Percentiles rank a stretch among this genome's conserved stretches.
Conservation (phyloP, 768 basidiomycete genomes). For the Steccherinum ochraceum region DNA sequence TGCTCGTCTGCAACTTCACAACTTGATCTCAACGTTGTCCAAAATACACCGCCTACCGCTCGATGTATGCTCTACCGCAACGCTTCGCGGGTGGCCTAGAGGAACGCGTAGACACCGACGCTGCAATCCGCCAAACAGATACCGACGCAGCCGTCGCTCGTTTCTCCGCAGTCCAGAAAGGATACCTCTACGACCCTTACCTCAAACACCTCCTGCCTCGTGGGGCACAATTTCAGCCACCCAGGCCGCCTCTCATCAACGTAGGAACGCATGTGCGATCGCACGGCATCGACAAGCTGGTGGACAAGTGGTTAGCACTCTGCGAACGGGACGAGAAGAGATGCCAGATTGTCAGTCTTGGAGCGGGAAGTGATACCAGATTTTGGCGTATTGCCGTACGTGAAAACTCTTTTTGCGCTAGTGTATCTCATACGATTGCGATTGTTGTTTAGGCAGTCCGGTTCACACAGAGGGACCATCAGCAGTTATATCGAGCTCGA, state of each 20-base stretch:
- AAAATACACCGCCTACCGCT: too few relatives aligned
- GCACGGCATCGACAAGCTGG: conserved; percentile 70
- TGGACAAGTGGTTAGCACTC: conserved; percentile 55
- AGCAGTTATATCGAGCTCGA: conserved; percentile 82
- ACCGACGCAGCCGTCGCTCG: conserved; percentile 79
- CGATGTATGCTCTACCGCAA: background rate
- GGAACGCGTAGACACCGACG: conserved; percentile 40
- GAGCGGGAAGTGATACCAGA: conserved; percentile 92
- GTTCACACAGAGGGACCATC: conserved; percentile 42
- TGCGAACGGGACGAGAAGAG: conserved; percentile 34
- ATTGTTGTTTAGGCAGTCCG: conserved; percentile 38
- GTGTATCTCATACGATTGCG: background rate
- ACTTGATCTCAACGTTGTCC: too few relatives aligned
- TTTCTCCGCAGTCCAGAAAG: conserved; percentile 73
- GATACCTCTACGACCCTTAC: conserved; percentile 79
- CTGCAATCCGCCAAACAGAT: conserved; percentile 71
- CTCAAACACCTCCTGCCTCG: conserved; percentile 62
- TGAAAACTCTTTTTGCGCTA: conserved; percentile 11
- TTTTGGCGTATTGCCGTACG: conserved; percentile 89
- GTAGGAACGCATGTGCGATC: conserved; percentile 89
- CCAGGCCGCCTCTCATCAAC: conserved; percentile 86
- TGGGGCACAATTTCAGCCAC: conserved; percentile 45
- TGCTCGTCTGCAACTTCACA: too few relatives aligned
- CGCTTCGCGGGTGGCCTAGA: background rate
- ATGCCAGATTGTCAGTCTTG: conserved; percentile 90